Conservation (phyloP, 768 basidiomycete species). For the Suillus weaverae region DNA sequence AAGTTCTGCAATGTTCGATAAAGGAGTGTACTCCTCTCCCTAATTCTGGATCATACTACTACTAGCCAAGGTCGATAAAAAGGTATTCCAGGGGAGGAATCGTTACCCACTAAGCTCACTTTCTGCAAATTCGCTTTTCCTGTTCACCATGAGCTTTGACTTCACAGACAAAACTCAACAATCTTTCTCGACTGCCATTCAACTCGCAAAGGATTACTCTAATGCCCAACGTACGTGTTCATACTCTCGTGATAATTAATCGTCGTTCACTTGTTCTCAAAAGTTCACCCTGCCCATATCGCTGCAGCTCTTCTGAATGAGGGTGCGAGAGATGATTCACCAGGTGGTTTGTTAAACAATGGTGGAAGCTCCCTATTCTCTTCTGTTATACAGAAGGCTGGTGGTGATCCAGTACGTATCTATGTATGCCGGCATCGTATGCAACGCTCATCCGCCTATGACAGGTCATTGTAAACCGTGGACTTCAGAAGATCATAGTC, state of each 20-base stretch:
- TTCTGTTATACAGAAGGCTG: slow-evolving; percentile 77
- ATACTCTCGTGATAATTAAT: background rate
- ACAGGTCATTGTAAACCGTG: slow-evolving; percentile 63
- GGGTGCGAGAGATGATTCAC: slow-evolving; percentile 37
- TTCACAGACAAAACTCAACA: slow-evolving; percentile 85
- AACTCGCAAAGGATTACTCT: slow-evolving; percentile 81
- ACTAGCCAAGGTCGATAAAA: background rate
- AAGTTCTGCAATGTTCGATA: slow-evolving; percentile 10
- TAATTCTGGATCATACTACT: background rate
- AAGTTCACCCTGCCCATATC: slow-evolving; percentile 83
- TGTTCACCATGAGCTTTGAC: slow-evolving; percentile 53
- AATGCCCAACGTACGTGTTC: slow-evolving; percentile 69
- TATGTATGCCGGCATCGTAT: background rate
- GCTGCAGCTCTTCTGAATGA: slow-evolving; percentile 82
- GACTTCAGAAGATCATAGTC: slow-evolving; percentile 74
- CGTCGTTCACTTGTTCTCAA: slow-evolving; percentile 12
- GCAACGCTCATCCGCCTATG: background rate
- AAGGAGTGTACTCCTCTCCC: background rate
- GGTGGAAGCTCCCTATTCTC: slow-evolving; percentile 64
- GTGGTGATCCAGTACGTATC: slow-evolving; percentile 74
- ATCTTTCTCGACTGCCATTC: slow-evolving; percentile 67
- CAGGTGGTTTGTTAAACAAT: slow-evolving; percentile 30
- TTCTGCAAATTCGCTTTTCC: background rate
- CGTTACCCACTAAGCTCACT: background rate
- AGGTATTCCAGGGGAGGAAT: background rate